These are phyloP conservation scores for Aspergillus nomiae DNA, from an alignment of 2,329 filamentous ascomycete species.

Conservation along the genomic window DNA sequence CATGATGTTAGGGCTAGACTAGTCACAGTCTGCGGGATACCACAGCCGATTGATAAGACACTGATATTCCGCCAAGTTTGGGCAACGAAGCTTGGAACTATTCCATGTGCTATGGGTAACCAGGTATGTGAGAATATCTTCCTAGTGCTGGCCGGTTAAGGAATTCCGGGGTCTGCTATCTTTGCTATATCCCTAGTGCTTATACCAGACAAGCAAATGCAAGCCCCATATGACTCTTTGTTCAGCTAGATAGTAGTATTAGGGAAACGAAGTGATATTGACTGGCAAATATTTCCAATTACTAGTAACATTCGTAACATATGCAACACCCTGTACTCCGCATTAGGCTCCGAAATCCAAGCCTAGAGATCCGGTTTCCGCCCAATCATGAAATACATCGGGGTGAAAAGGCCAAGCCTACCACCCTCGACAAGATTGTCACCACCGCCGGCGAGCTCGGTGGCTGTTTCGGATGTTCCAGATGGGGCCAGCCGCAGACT, in stretches of 20 bases:
- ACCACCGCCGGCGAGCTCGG: constrained; percentile 72
- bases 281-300: background rate
- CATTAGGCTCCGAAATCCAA: background rate
- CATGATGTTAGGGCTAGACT: background rate
- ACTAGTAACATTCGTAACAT: background rate
- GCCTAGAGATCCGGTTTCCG: constrained; percentile 59
- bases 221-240: background rate
- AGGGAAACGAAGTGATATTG: background rate
- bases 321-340: background rate
- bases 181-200: background rate
- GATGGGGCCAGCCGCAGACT: constrained; percentile 54
- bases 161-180: background rate
- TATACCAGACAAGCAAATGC: background rate
- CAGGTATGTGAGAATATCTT: background rate
- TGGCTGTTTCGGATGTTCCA: constrained; percentile 81
- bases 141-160: background rate
- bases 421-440: constrained; percentile 58
- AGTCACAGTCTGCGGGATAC: background rate
- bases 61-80: background rate
- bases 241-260: background rate
- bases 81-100: background rate
- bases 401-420: constrained; percentile 69
- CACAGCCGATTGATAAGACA: background rate
- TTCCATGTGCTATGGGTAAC: background rate
- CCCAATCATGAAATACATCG: constrained; percentile 95